A percentile compares a stretch with the other conserved stretches of the same genome.
Evolutionary conservation across 2,329 filamentous ascomycete species (phyloP).

Genomic region (Didymella glomerata): DNA sequence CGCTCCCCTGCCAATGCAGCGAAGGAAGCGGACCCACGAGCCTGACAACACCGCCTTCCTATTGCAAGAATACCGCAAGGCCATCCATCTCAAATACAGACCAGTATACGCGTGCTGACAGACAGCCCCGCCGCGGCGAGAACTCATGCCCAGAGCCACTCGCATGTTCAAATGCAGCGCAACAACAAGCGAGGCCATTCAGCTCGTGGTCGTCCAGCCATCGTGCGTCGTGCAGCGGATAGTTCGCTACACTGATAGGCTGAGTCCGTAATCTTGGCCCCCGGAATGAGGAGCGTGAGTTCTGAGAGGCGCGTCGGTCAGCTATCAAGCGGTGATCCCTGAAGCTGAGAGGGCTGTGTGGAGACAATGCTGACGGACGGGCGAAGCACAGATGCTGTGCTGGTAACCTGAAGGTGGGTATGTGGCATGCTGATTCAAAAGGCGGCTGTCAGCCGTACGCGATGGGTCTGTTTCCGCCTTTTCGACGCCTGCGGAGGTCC

Average conservation of each 20-base stretch:
- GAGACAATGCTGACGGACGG: slow-evolving; percentile 18
- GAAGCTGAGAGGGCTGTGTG: slow-evolving; percentile 17
- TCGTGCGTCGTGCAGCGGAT: slow-evolving; percentile 9
- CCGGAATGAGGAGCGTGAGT: not conserved
- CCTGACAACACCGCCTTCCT: slow-evolving; percentile 13
- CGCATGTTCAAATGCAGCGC: slow-evolving; percentile 6
- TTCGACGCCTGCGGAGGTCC: not conserved
- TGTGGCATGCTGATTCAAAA: slow-evolving; percentile 15
- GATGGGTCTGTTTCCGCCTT: slow-evolving; percentile 8
- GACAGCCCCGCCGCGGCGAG: slow-evolving; percentile 16
- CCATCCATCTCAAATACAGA: slow-evolving; percentile 11
- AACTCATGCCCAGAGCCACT: slow-evolving; percentile 1
- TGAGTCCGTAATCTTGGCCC: slow-evolving; percentile 1
- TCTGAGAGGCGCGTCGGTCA: slow-evolving; percentile 19
- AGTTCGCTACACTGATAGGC: slow-evolving; percentile 2
- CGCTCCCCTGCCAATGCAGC: slow-evolving; percentile 8
- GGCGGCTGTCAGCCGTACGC: slow-evolving; percentile 16
- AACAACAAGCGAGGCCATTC: slow-evolving; percentile 21
- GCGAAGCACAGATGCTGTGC: slow-evolving; percentile 11
- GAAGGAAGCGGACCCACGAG: slow-evolving; percentile 5
- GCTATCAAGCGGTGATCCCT: slow-evolving; percentile 15
- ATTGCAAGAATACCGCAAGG: slow-evolving; percentile 6
- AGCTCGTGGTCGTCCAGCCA: slow-evolving; percentile 15
- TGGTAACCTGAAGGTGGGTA: slow-evolving; percentile 9
- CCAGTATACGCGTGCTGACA: slow-evolving; percentile 15